These are phyloP conservation scores for Solanum paucissectum DNA, from an alignment of 257 asterid species.

Conservation along the genomic window DNA sequence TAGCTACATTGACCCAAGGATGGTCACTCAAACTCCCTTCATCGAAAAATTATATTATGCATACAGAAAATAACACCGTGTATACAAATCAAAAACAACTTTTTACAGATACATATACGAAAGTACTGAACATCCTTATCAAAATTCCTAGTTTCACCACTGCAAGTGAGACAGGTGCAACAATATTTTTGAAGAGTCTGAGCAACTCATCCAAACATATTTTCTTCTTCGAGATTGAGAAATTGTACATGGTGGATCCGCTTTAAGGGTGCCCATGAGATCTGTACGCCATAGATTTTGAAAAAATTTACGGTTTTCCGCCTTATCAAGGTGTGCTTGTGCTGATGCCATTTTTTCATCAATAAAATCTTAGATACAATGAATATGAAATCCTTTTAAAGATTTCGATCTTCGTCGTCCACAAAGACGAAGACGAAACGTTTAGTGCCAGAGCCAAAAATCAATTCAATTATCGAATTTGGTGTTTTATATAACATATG, in stretches of 20 bases:
- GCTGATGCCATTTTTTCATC: conserved; percentile 5
- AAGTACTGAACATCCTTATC: background rate
- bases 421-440: background rate
- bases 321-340: conserved; percentile 6
- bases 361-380: background rate
- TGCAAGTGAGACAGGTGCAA: too few species aligned
- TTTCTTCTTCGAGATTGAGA: background rate
- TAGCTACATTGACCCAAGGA: background rate
- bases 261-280: conserved; percentile 10
- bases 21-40: background rate
- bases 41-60: background rate
- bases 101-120: background rate
- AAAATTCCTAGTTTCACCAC: background rate
- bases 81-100: background rate
- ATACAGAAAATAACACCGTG: too few species aligned
- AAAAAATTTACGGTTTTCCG: conserved; percentile 11
- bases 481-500: too few species aligned
- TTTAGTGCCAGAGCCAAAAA: background rate
- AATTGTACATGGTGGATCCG: conserved; percentile 14
- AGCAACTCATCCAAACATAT: background rate
- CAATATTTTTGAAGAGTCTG: background rate
- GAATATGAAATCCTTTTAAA: background rate
- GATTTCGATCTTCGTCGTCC: background rate
- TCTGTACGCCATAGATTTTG: conserved; percentile 21
- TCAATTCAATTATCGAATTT: background rate